Evolutionary conservation across 2,329 filamentous ascomycete species (phyloP).

Genomic region (Bipolaris cookei): DNA sequence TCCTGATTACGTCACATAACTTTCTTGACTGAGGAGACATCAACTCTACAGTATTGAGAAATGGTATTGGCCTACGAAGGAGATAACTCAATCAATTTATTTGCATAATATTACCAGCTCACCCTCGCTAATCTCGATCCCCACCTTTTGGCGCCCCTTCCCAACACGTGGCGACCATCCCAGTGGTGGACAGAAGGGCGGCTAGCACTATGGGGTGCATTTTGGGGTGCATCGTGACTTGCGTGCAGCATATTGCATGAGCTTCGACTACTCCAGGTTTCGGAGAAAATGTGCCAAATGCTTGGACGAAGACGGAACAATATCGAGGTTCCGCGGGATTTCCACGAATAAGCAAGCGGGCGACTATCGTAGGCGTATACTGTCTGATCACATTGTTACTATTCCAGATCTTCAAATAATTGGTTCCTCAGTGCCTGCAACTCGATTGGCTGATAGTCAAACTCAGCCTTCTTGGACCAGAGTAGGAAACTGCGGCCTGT

Average conservation of each 20-base stretch:
- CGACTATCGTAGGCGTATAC: neutral
- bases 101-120: neutral
- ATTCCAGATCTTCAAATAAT: neutral
- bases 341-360: slow-evolving; percentile 12
- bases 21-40: neutral
- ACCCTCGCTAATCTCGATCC: neutral
- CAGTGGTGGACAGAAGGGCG: slow-evolving; percentile 5
- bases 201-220: slow-evolving; percentile 7
- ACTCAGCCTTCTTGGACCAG: neutral
- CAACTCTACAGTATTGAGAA: too few species aligned
- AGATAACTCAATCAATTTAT: neutral
- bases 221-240: neutral
- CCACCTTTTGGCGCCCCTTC: neutral
- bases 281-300: slow-evolving; percentile 3
- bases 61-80: too few species aligned
- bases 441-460: neutral
- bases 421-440: too few species aligned
- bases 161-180: neutral
- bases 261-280: slow-evolving; percentile 3
- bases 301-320: slow-evolving; percentile 5
- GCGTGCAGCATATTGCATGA: slow-evolving; percentile 5
- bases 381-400: neutral
- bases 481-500: neutral
- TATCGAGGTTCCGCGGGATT: neutral
- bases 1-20: neutral